Evolutionary conservation across 2,329 filamentous ascomycete genomes (phyloP).

Genomic region (Scedosporium aurantiacum): DNA sequence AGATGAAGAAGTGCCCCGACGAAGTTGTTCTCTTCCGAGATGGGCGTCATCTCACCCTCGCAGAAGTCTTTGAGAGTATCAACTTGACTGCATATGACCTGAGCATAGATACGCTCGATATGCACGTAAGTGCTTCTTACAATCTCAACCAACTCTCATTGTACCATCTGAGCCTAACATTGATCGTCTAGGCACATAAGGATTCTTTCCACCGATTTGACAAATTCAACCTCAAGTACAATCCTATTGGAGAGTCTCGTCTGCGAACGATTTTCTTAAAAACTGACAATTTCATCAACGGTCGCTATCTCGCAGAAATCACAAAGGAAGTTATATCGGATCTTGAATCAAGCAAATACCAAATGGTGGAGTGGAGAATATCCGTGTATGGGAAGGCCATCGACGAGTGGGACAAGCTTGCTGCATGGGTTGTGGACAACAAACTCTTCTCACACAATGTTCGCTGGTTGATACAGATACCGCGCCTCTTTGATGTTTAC

Average conservation of each 20-base stretch:
- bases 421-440: conserved; percentile 95
- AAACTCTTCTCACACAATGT: conserved; percentile 97
- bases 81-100: conserved; percentile 95
- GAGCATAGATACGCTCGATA: conserved; percentile 95
- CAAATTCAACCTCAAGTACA: conserved; percentile 99
- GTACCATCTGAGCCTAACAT: conserved; percentile 3
- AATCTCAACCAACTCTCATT: conserved; percentile 7
- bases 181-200: neutral
- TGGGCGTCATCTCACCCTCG: conserved; percentile 79
- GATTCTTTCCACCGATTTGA: conserved; percentile 98
- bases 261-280: conserved; percentile 97
- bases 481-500: conserved; percentile 90
- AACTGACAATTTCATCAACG: conserved; percentile 95
- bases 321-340: conserved; percentile 97
- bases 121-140: conserved; percentile 60
- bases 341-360: conserved; percentile 96
- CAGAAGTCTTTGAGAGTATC: conserved; percentile 93
- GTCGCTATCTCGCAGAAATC: conserved; percentile 91
- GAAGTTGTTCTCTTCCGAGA: conserved; percentile 90
- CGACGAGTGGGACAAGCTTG: conserved; percentile 95
- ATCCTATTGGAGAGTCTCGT: conserved; percentile 90
- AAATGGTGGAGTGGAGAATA: conserved; percentile 99
- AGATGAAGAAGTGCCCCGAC: conserved; percentile 97
- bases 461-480: conserved; percentile 92
- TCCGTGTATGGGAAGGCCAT: conserved; percentile 89